Evolutionary conservation across 129 eudicot genomes (phyloP).

Genomic region (Escallonia herrerae): DNA sequence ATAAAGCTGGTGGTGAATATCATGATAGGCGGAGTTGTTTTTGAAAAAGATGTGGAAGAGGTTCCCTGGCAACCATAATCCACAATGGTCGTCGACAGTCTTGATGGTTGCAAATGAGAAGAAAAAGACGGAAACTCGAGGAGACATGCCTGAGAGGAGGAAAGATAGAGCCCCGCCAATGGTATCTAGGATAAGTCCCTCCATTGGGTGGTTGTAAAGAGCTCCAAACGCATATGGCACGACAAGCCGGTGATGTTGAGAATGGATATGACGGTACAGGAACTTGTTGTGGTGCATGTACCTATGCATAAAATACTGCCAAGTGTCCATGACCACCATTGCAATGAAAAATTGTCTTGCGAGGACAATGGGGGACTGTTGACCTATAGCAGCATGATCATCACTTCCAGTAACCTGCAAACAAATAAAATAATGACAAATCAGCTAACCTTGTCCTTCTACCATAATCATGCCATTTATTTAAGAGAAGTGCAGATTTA

Average conservation of each 20-base stretch:
- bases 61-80: slow-evolving; percentile 85
- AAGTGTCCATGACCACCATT: slow-evolving; percentile 70
- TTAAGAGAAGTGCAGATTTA: no score
- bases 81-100: slow-evolving; percentile 93
- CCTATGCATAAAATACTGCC: slow-evolving; percentile 87
- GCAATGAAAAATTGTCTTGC: slow-evolving; percentile 56
- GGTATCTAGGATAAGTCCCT: slow-evolving; percentile 82
- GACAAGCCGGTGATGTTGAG: slow-evolving; percentile 75
- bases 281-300: slow-evolving; percentile 94
- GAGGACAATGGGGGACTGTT: slow-evolving; percentile 40
- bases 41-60: slow-evolving; percentile 67
- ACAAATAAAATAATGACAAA: not conserved
- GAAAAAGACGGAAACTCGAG: slow-evolving; percentile 85
- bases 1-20: slow-evolving; percentile 86
- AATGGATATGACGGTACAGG: slow-evolving; percentile 71
- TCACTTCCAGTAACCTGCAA: slow-evolving; percentile 58
- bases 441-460: not conserved
- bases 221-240: slow-evolving; percentile 96
- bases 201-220: slow-evolving; percentile 82
- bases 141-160: slow-evolving; percentile 88
- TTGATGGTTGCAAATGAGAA: slow-evolving; percentile 91
- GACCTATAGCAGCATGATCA: slow-evolving; percentile 20
- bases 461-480: not conserved
- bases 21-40: slow-evolving; percentile 91
- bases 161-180: slow-evolving; percentile 84